Base-by-base conservation (phyloP, 306 rosid species). In the Carpinus fangiana region DNA sequence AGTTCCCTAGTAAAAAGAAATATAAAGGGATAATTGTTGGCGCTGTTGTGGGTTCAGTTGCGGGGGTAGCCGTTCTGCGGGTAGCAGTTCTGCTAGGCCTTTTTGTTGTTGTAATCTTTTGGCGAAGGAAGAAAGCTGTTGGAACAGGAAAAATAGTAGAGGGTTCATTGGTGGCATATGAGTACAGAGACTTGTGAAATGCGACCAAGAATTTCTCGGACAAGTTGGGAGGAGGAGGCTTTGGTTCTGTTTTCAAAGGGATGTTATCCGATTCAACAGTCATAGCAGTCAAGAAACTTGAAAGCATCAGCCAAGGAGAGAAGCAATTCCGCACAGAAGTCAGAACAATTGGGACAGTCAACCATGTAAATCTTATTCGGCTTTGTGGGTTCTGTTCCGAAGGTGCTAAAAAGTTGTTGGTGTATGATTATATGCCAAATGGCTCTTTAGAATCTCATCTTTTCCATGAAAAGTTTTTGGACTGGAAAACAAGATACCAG, bases 331-430 rank as follows among this genome's bases (percentile, higher is more conserved):
- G 97, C 34, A 81, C 92, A 52, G 98, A 92, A 82, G 97, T 94
- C 43, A 84, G 93, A 77, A 92, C 98, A 20, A 92, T 92, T 31
- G 97, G 98, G 23, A 88, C 93, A 38, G 83, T 94, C 62, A 95
- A 92, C 73, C 97, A 92, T 73, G 97, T 94, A 54, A 92, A 92
- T 79, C 92, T 95, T 28, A 93, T 95, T 55, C 83, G 97, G 47
- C 98, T 92, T 50, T 91, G 92, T 0, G 98, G 98, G 0, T 95
- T 95, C 84, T 95, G 98, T 80, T 90, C 98, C 0, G 89, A 95
- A 73, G 96, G 97, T 2, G 56, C 76, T 48, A 88, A 70, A 78
- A 95, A 80, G 73, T 71, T 92, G 28, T 81, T 94, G 78, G 97
- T 94, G 38, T 94, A 94, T 81, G 95, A 94, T 61, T 89, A 88